A percentile compares a stretch with the other conserved stretches of the same genome.
Evolutionary conservation across 257 asterid species (phyloP).

Genomic region (Salvia hispanica): DNA sequence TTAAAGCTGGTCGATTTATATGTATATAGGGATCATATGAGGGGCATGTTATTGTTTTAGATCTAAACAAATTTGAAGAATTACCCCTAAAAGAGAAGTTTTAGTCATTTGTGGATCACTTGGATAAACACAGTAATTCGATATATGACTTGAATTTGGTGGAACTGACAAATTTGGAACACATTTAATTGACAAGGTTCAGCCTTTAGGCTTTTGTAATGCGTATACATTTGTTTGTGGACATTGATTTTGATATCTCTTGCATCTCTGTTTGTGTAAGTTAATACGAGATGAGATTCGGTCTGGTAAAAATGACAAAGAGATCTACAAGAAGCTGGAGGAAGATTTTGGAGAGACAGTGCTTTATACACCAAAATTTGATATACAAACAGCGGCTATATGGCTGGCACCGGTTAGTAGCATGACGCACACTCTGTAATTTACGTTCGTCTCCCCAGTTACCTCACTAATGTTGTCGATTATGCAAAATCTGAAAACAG

Average conservation of each 20-base stretch:
- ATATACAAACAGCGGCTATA: constrained; percentile 88
- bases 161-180: neutral
- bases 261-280: constrained; percentile 38
- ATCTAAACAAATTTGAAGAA: no score
- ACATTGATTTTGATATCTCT: constrained; percentile 22
- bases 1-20: no score
- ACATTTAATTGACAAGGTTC: neutral
- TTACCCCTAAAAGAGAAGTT: no score
- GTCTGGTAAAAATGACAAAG: constrained; percentile 81
- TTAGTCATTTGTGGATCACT: no score
- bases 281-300: constrained; percentile 77
- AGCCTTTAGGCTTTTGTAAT: neutral
- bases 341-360: constrained; percentile 92
- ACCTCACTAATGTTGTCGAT: constrained; percentile 22
- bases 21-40: no score
- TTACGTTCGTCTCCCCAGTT: neutral
- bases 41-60: no score
- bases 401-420: constrained; percentile 89
- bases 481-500: constrained; percentile 38
- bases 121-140: no score
- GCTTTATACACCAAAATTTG: constrained; percentile 86
- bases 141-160: constrained; percentile 12
- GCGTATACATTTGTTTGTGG: neutral
- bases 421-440: neutral
- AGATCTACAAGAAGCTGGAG: constrained; percentile 79